These are phyloP conservation scores for Diplosphaera chodatii DNA, from an alignment of 139 green algal genomes.

Conservation along the genomic window DNA sequence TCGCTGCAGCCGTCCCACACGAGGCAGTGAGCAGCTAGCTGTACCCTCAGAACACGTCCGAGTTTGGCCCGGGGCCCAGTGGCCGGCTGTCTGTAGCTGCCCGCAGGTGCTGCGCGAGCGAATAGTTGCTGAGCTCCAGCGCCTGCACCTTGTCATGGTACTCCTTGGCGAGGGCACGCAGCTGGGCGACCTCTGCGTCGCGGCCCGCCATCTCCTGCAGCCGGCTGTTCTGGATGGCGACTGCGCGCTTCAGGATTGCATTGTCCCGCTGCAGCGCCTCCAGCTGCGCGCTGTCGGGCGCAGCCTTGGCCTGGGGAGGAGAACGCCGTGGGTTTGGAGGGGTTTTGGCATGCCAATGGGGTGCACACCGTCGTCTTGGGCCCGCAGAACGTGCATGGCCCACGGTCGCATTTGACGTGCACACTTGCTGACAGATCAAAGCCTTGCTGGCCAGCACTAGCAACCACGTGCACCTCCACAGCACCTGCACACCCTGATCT, in stretches of 20 bases:
- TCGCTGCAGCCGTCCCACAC: too few relatives aligned
- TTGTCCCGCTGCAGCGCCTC: conserved; percentile 47
- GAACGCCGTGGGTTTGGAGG: too few relatives aligned
- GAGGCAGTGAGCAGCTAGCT: too few relatives aligned
- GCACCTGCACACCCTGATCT: too few relatives aligned
- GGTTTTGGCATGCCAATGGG: too few relatives aligned
- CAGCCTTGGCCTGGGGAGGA: not conserved
- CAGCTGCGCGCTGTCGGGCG: conserved; percentile 19
- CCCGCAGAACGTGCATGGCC: too few relatives aligned
- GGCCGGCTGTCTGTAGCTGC: conserved; percentile 39
- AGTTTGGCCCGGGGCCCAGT: conserved; percentile 13
- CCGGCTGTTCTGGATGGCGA: conserved; percentile 69
- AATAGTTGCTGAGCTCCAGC: conserved; percentile 76
- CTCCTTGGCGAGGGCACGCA: conserved; percentile 33
- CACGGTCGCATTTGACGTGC: too few relatives aligned
- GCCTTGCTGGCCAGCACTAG: too few relatives aligned
- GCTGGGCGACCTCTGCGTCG: conserved; percentile 38
- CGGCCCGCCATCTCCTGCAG: conserved; percentile 41
- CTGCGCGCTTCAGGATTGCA: conserved; percentile 74
- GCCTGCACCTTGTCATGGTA: conserved; percentile 51
- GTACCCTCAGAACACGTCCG: conserved; percentile 60
- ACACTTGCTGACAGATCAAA: too few relatives aligned
- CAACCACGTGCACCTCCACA: too few relatives aligned
- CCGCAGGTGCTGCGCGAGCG: conserved; percentile 63
- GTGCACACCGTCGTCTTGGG: too few relatives aligned